phyloP scores from a whole-genome alignment of 2,329 filamentous ascomycete genomes.

The Thielaviopsis euricoi region DNA sequence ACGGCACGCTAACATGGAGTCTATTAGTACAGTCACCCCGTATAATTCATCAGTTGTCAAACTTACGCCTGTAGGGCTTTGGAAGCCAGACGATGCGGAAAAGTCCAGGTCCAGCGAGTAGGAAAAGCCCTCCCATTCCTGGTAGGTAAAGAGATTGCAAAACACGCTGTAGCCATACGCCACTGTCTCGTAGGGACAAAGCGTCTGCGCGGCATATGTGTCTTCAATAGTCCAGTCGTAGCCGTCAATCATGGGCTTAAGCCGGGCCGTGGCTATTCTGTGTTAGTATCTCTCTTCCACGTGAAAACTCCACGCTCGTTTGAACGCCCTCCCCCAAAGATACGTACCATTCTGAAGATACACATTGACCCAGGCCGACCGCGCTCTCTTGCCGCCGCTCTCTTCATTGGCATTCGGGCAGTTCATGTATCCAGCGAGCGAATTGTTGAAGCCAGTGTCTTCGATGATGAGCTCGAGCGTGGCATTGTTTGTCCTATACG shows the following conservation, averaged over 20 bases:
- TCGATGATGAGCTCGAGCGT: conserved; percentile 61
- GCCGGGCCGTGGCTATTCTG: conserved; percentile 36
- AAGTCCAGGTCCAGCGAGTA: conserved; percentile 56
- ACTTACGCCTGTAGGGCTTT: conserved; percentile 43
- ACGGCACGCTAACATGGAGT: conserved; percentile 44
- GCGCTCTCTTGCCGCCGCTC: conserved; percentile 34
- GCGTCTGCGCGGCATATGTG: conserved; percentile 49
- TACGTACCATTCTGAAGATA: conserved; percentile 44
- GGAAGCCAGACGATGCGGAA: conserved; percentile 42
- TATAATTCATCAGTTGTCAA: background rate
- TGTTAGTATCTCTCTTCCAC: background rate
- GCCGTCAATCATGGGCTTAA: conserved; percentile 36
- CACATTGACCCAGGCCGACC: conserved; percentile 39
- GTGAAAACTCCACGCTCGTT: no score
- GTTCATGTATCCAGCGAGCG: conserved; percentile 47
- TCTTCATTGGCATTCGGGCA: conserved; percentile 46
- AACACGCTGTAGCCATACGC: conserved; percentile 59
- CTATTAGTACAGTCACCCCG: conserved; percentile 15
- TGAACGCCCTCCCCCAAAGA: background rate
- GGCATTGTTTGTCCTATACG: conserved; percentile 43
- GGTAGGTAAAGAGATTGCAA: conserved; percentile 57
- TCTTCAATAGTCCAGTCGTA: conserved; percentile 49
- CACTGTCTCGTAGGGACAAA: conserved; percentile 68
- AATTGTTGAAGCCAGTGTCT: conserved; percentile 47
- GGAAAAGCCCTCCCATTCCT: conserved; percentile 57